These are phyloP conservation scores for Dovyalis caffra DNA, from an alignment of 345 rosid genomes.

Conservation along the genomic window DNA sequence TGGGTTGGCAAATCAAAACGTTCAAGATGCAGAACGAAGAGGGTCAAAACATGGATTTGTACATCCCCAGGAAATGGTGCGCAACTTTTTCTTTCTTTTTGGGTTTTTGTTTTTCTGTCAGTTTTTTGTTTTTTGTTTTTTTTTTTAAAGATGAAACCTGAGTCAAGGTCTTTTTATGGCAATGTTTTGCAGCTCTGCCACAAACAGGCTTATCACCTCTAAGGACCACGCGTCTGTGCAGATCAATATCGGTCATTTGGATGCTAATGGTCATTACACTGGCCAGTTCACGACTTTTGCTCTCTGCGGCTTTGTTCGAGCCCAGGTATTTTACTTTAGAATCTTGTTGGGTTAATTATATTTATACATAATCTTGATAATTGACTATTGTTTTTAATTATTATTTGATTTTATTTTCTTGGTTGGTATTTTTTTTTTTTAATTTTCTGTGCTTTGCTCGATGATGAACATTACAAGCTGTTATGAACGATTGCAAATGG, in stretches of 20 bases:
- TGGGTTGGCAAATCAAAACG: neutral
- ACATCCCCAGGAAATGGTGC: slow-evolving; percentile 93
- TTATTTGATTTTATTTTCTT: too few species aligned
- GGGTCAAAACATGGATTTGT: slow-evolving; percentile 78
- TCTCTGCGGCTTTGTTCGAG: slow-evolving; percentile 64
- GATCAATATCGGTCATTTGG: slow-evolving; percentile 65
- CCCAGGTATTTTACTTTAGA: slow-evolving; percentile 48
- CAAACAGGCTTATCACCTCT: slow-evolving; percentile 67
- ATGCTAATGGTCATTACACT: slow-evolving; percentile 51
- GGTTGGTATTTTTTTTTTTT: too few species aligned
- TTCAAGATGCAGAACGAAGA: slow-evolving; percentile 96
- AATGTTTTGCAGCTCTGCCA: slow-evolving; percentile 54
- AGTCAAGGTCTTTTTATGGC: neutral
- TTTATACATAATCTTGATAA: too few species aligned
- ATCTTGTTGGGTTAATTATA: too few species aligned
- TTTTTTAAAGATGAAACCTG: neutral
- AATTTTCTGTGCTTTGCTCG: too few species aligned
- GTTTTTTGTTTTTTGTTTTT: too few species aligned
- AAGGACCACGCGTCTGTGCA: slow-evolving; percentile 74
- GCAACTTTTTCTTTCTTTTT: neutral
- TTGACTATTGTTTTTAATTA: too few species aligned
- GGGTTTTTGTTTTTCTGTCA: neutral
- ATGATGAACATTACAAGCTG: too few species aligned
- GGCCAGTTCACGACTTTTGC: slow-evolving; percentile 55
- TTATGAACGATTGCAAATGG: too few species aligned